Evolutionary conservation across 176 grass and related monocot species (phyloP).

Genomic region (Areca catechu): DNA sequence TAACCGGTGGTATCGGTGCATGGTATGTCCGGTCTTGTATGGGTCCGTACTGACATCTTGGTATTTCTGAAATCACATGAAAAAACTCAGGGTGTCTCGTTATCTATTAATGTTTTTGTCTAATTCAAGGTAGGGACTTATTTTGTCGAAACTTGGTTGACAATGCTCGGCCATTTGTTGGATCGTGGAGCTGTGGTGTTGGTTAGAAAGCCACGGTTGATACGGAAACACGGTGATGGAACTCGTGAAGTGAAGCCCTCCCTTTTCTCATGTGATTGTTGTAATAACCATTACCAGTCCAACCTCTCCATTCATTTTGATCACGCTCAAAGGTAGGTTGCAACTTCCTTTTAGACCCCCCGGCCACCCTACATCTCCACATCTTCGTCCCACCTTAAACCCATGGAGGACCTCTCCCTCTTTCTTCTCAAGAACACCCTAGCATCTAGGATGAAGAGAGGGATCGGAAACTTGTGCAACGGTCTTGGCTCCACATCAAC

Average conservation of each 20-base stretch:
- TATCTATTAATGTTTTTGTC: too few relatives aligned
- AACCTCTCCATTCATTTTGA: conserved; percentile 38
- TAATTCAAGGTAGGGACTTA: too few relatives aligned
- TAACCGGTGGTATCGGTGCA: too few relatives aligned
- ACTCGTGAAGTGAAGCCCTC: conserved; percentile 9
- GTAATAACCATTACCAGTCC: conserved; percentile 24
- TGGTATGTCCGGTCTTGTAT: not conserved
- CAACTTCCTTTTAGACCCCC: conserved; percentile 18
- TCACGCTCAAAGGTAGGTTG: conserved; percentile 32
- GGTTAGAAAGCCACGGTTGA: not conserved
- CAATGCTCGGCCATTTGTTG: not conserved
- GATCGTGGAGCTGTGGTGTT: not conserved
- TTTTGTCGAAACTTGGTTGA: not conserved
- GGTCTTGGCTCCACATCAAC: conserved; percentile 58
- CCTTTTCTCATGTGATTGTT: conserved; percentile 43
- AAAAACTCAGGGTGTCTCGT: too few relatives aligned
- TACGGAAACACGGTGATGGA: not conserved
- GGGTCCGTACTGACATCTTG: too few relatives aligned
- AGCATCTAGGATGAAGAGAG: conserved; percentile 36
- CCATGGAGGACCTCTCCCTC: conserved; percentile 30
- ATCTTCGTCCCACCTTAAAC: not conserved
- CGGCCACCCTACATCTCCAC: conserved; percentile 8
- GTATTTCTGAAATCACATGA: too few relatives aligned
- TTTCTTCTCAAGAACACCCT: conserved; percentile 34
- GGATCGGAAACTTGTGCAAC: conserved; percentile 58